These are phyloP conservation scores for Chrysanthemum makinoi DNA, from an alignment of 129 eudicot genomes.

Conservation along the genomic window DNA sequence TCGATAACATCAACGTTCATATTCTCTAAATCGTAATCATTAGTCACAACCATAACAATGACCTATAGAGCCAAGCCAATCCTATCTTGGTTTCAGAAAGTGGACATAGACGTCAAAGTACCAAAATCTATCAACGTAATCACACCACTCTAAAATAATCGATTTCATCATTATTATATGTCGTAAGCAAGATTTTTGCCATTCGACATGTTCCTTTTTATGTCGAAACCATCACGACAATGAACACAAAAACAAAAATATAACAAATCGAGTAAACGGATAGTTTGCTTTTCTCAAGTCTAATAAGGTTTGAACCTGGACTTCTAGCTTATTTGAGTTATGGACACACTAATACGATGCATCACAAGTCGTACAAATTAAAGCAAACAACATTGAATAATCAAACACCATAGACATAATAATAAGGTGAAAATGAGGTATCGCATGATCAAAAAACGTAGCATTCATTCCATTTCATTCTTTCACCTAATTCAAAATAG, in stretches of 20 bases:
- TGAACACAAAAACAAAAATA: too few relatives aligned
- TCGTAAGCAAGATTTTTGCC: background rate
- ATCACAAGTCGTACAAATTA: slow-evolving; percentile 13
- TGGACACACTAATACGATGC: background rate
- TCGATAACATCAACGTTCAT: background rate
- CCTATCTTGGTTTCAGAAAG: background rate
- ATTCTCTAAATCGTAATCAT: background rate
- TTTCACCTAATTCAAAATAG: slow-evolving; percentile 48
- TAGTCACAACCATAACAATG: slow-evolving; percentile 14
- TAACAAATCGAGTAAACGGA: too few relatives aligned
- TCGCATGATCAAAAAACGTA: slow-evolving; percentile 37
- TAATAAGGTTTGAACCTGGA: too few relatives aligned
- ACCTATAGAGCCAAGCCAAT: background rate
- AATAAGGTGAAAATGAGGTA: slow-evolving; percentile 33
- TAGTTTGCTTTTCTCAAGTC: too few relatives aligned
- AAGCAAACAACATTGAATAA: slow-evolving; percentile 6
- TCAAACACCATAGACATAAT: background rate
- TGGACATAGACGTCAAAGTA: background rate
- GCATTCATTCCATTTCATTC: slow-evolving; percentile 52
- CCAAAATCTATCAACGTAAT: background rate
- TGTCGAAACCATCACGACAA: background rate
- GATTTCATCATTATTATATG: background rate
- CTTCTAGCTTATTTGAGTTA: too few relatives aligned
- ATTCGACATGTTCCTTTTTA: background rate
- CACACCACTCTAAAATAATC: too few relatives aligned